Base-by-base conservation (phyloP, 2,329 filamentous ascomycete genomes). In the Fonsecaea pedrosoi region DNA sequence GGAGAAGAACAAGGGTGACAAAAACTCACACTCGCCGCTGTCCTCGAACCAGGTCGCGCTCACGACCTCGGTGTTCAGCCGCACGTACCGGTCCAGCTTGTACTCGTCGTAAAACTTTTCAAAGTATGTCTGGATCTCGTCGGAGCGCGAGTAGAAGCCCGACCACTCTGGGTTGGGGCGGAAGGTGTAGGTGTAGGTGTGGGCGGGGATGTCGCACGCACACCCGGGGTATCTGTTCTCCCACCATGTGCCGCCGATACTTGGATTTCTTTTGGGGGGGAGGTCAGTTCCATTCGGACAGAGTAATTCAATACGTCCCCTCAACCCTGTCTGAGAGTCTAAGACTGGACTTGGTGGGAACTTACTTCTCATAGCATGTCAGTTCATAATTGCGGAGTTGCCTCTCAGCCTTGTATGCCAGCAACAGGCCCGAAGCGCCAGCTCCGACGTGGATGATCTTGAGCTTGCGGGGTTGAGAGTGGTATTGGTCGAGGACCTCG, bases 101-200 rank as follows among this genome's bases (percentile, higher is more conserved):
- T 69, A 60, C 55, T 69, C 98, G 3, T 69, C 60, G 30, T 66
- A 74, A 59, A 68, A 72, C 37, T 42, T 38, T 38, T 55, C 42
- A 38, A 62, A 62, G 37, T 62, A 62, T 30, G 38, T 45, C 25
- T 62, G 42, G 37, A 62, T 62, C 60, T 62, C 60, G 12, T 62
- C 60, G 7, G 60, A 55, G 50, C 53, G 35, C 30, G 60, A 62
- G 37, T 62, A 62, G 50, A 62, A 62, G 13, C 59, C 53, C 7
- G 62, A 69, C 63, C 70, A 73, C n/a, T 68, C 62, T 4, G 71
- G 60, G 50, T 73, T 73, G 9, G 65, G 65, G 7, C 64, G 60
- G 38, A 67, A 69, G 18, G 65, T 56, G 59, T 65, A 68, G 4
- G 61, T 62, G 32, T 69, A 68, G n/a, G 50, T 58, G 32, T 68